Evolutionary conservation across 2,329 filamentous ascomycete genomes (phyloP), one percentile per base, ranked within the genome.

Genomic region (Trichoderma sp.): DNA sequence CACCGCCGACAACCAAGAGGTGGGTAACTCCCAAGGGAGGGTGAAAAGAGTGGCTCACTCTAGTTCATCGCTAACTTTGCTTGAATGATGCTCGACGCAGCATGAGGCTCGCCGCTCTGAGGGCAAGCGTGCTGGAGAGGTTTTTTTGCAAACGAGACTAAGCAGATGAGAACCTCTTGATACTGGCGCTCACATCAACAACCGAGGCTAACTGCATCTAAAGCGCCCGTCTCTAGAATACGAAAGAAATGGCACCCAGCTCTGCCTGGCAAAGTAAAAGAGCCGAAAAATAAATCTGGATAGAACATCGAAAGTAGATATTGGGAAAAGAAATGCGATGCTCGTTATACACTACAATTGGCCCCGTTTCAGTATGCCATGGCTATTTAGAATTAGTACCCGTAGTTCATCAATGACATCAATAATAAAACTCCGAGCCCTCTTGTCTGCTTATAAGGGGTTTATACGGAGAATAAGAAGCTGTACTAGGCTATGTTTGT

Each of bases 101-200:
- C 61, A 60, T 27, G 50, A 69, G 35, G 67, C 45, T 64, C 54
- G 58, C 56, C 64, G 17, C 65, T 27, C 45, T 37, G 8, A 39
- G 52, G n/a, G 42, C 54, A 70, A 29, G 29, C 15, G 32, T 53
- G 32, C 37, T 45, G 29, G 57, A 50, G 35, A 39, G 66, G 8
- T 45, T 22, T 64, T 45, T 22, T 64, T 57, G n/a, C 15, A 19
- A 57, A 19, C 50, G 22, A 67, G 34, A 45, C 27, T 19, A 59
- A 67, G 63, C 61, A 68, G 67, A 37, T 67, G 67, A 68, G 53
- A 68, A 42, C 35, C 54, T 68, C 88, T 64, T 64, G 39, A 69
- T 45, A 63, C 42, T 19, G 25, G 56, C 48, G 35, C 63, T 29
- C 34, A 32, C 29, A 42, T 53, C 50, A 58, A 70, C 35, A 56